Base-by-base conservation (phyloP, 116 monocot genomes). In the Iris pallida region DNA sequence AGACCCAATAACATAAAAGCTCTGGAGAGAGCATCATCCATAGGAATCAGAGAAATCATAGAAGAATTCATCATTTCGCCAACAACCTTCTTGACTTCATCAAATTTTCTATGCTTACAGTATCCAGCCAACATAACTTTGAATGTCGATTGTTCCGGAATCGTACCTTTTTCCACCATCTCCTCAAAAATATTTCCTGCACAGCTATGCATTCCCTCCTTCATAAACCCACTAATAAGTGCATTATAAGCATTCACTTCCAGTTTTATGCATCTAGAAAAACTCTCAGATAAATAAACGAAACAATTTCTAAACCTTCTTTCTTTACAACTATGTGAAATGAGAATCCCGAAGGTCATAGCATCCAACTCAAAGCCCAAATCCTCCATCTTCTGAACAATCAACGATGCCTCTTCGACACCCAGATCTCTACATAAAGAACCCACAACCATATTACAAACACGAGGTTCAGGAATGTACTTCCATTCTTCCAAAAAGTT, bases 91-190 rank as follows among this genome's bases (percentile, higher is more conserved):
- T 79, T 71, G 47, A 78, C 80, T 54, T 90, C 81, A 59, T 88
- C 80, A 67, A 98, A 86, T 78, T 83, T 79, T 65, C 83, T 90
- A 69, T 80, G 69, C 60, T 72, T 83, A 64, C 85, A 93, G 57
- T 83, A 82, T 43, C 98, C 98, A 61, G 98, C 98, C 45, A 98
- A 74, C 47, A 93, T 16, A 78, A 88, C 71, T 73, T 72, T 81
- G 60, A 79, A 98, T 56, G 98, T 98, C 65, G 81, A 76, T 61
- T 71, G 45, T 59, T 74, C 75, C 7, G 73, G 77, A 6, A 47
- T 19, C 59, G 85, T 16, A 30, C 72, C 83, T 20, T 59, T 81
- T 48, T 90, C 90, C 57, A 74, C 43, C 92, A 98, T 88, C 52
- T 92, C 93, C 42, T 70, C 73, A 47, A 69, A 81, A 42, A 93